Conservation (phyloP, 2,329 filamentous ascomycete species). For the Venturia nashicola region DNA sequence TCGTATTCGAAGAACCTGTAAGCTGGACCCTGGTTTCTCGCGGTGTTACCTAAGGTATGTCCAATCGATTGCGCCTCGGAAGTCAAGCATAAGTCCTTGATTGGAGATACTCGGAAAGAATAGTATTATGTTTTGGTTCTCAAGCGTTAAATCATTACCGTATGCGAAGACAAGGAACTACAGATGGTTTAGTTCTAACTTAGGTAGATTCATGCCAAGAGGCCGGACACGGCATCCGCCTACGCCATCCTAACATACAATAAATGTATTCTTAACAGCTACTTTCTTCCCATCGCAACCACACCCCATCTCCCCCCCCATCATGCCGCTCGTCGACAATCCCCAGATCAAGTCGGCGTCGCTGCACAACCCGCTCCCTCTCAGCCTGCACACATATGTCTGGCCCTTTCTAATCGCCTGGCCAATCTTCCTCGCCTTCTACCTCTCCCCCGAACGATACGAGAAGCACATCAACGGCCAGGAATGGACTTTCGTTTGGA, state of each 20-base stretch:
- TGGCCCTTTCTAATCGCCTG: slow-evolving; percentile 89
- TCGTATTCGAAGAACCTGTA: too few relatives aligned
- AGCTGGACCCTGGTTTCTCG: neutral
- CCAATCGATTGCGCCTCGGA: too few relatives aligned
- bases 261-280: neutral
- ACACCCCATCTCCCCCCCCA: neutral
- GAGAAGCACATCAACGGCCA: slow-evolving; percentile 83
- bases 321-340: slow-evolving; percentile 69
- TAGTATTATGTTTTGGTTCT: too few relatives aligned
- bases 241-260: neutral
- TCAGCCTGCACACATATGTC: slow-evolving; percentile 74
- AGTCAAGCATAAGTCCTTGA: too few relatives aligned
- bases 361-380: slow-evolving; percentile 74
- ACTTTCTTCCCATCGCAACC: neutral
- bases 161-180: too few relatives aligned
- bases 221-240: neutral
- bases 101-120: too few relatives aligned
- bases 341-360: slow-evolving; percentile 78
- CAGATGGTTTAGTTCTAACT: too few relatives aligned
- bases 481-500: slow-evolving; percentile 97
- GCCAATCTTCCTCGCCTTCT: slow-evolving; percentile 83
- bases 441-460: slow-evolving; percentile 72
- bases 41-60: too few relatives aligned
- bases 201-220: neutral
- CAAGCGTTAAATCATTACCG: too few relatives aligned